A percentile compares a stretch with the other conserved stretches of the same genome.
Conservation (phyloP, 2,329 filamentous ascomycete species). For the Leptosphaerulina australis region DNA sequence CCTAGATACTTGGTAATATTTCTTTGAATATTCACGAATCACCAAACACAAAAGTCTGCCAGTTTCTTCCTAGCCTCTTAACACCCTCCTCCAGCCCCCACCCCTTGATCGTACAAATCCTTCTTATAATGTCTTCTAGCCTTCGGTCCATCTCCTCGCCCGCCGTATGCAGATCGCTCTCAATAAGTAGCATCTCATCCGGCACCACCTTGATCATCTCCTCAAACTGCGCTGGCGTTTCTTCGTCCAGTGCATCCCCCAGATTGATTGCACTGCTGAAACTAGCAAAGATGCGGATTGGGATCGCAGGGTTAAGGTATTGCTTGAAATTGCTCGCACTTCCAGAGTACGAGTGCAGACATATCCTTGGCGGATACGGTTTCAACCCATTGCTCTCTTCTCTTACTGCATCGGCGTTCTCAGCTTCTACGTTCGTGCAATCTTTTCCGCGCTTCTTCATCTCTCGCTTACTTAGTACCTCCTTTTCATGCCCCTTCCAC, state of each 20-base stretch:
- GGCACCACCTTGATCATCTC: constrained; percentile 76
- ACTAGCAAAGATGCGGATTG: constrained; percentile 81
- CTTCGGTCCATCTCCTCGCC: constrained; percentile 79
- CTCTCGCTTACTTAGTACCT: constrained; percentile 66
- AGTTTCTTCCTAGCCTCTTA: constrained; percentile 72
- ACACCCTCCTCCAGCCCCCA: constrained; percentile 79
- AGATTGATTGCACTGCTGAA: constrained; percentile 87
- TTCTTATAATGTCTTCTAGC: constrained; percentile 76
- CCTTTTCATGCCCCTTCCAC: constrained; percentile 74
- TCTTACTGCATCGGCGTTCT: constrained; percentile 1
- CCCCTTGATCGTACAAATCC: constrained; percentile 76
- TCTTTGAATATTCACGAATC: not conserved
- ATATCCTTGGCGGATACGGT: constrained; percentile 85
- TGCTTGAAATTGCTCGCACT: constrained; percentile 75
- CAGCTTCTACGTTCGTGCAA: constrained; percentile 19
- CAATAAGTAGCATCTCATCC: constrained; percentile 78
- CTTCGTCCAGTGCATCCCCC: constrained; percentile 53
- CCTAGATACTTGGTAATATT: not conserved
- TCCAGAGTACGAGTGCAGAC: constrained; percentile 91
- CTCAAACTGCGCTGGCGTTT: constrained; percentile 60
- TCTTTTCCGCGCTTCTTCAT: constrained; percentile 40
- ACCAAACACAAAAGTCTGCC: constrained; percentile 76
- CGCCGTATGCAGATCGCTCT: constrained; percentile 88
- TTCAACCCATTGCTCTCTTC: constrained; percentile 46
- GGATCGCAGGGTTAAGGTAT: constrained; percentile 75